These are phyloP conservation scores for Colletotrichum tropicicola DNA, from an alignment of 2,329 filamentous ascomycete species.

Conservation along the genomic window DNA sequence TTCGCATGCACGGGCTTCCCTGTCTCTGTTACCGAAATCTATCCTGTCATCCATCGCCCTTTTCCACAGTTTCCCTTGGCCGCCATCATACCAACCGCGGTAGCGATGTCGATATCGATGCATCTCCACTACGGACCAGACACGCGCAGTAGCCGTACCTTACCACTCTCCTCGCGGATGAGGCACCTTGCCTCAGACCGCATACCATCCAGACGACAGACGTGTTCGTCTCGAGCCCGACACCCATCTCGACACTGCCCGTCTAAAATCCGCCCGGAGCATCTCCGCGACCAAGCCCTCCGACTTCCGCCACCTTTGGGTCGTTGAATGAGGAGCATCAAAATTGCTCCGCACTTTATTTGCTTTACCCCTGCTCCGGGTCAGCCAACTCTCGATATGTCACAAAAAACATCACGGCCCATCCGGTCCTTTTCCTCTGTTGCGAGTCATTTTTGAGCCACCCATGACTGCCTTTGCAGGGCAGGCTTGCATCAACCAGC, in stretches of 20 bases:
- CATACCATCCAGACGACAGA: neutral
- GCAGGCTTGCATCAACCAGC: neutral
- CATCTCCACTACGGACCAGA: neutral
- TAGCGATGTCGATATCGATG: constrained; percentile 1
- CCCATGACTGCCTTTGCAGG: neutral
- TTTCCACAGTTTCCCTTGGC: neutral
- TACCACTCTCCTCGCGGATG: neutral
- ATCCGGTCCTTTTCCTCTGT: constrained; percentile 9
- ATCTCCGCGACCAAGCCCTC: constrained; percentile 8
- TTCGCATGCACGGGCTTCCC: neutral
- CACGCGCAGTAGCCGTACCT: neutral
- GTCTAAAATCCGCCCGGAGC: constrained; percentile 6
- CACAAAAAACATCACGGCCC: neutral
- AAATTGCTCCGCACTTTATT: constrained; percentile 14
- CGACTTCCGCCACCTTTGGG: neutral
- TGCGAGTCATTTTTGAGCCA: constrained; percentile 26
- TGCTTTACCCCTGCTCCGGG: constrained; percentile 3
- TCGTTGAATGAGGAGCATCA: neutral
- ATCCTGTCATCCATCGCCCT: constrained; percentile 23
- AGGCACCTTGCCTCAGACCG: neutral
- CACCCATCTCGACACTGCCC: neutral
- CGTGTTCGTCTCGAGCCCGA: neutral
- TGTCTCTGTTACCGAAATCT: constrained; percentile 23
- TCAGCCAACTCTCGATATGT: constrained; percentile 1
- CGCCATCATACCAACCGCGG: neutral